These are phyloP conservation scores for Aegilops longissima DNA, from an alignment of 176 grass and related monocot species.

Conservation along the genomic window DNA sequence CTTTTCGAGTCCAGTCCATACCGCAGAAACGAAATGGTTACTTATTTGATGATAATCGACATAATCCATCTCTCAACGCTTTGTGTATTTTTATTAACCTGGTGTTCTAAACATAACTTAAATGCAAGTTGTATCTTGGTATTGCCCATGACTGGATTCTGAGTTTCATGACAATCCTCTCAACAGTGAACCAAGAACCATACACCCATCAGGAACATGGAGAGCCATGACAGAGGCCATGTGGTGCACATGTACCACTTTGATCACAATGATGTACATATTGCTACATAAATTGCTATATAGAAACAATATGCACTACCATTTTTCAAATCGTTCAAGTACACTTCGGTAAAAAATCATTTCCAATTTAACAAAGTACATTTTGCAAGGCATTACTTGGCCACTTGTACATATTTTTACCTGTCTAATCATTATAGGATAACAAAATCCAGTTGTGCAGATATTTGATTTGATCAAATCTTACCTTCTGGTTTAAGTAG, in stretches of 20 bases:
- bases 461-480: slow-evolving; percentile 5
- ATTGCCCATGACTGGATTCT: slow-evolving; percentile 63
- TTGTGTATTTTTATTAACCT: background rate
- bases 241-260: background rate
- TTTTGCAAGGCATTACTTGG: background rate
- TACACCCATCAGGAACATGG: slow-evolving; percentile 45
- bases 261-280: background rate
- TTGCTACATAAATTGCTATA: background rate
- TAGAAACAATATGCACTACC: background rate
- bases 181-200: slow-evolving; percentile 49
- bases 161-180: slow-evolving; percentile 45
- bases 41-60: background rate
- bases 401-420: slow-evolving; percentile 17
- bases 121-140: slow-evolving; percentile 64
- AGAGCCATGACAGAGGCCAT: slow-evolving; percentile 42
- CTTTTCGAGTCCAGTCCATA: slow-evolving; percentile 45
- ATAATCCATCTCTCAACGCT: background rate
- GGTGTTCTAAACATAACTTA: background rate
- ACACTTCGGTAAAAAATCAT: background rate
- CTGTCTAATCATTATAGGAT: slow-evolving; percentile 10
- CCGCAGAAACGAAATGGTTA: slow-evolving; percentile 22
- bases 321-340: background rate
- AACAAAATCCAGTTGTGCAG: background rate
- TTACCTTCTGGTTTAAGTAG: slow-evolving; percentile 36
- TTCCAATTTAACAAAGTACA: background rate